Evolutionary conservation across 2,329 filamentous ascomycete species (phyloP).

Genomic region (Exophiala sp.): DNA sequence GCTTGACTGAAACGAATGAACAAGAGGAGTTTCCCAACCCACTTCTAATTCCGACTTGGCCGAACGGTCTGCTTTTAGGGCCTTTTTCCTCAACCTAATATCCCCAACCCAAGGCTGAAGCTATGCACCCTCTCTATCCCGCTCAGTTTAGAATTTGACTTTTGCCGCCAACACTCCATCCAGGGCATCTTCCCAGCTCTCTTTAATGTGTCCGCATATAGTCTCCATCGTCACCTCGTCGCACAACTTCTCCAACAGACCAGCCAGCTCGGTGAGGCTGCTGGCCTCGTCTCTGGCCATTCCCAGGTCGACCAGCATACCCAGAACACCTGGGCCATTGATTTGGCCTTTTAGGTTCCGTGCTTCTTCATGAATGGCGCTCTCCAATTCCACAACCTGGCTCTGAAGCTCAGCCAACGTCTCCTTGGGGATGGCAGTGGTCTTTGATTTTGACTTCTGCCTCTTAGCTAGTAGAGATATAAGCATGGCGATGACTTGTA

Average conservation of each 20-base stretch:
- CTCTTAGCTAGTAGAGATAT: slow-evolving; percentile 19
- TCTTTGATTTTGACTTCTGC: slow-evolving; percentile 12
- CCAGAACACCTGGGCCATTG: slow-evolving; percentile 39
- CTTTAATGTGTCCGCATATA: slow-evolving; percentile 41
- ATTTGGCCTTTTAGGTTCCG: slow-evolving; percentile 36
- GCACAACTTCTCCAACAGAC: slow-evolving; percentile 34
- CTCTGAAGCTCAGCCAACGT: slow-evolving; percentile 6
- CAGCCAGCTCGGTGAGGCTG: slow-evolving; percentile 6
- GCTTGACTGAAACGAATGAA: background rate
- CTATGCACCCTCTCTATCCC: background rate
- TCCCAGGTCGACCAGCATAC: slow-evolving; percentile 38
- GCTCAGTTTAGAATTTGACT: slow-evolving; percentile 18
- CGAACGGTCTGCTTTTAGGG: too few relatives aligned
- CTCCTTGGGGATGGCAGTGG: slow-evolving; percentile 4
- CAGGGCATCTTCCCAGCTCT: slow-evolving; percentile 45
- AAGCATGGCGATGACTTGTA: slow-evolving; percentile 38
- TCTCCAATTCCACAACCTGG: slow-evolving; percentile 24
- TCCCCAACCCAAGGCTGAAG: too few relatives aligned
- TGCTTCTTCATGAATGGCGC: slow-evolving; percentile 35
- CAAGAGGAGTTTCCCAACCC: background rate
- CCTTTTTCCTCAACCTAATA: too few relatives aligned
- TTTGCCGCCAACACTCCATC: slow-evolving; percentile 35
- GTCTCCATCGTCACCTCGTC: slow-evolving; percentile 39
- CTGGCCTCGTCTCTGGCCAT: slow-evolving; percentile 26
- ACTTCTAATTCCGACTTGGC: too few relatives aligned